Evolutionary conservation across 2,329 filamentous ascomycete species (phyloP).

Genomic region (Plectosphaerella cucumerina): DNA sequence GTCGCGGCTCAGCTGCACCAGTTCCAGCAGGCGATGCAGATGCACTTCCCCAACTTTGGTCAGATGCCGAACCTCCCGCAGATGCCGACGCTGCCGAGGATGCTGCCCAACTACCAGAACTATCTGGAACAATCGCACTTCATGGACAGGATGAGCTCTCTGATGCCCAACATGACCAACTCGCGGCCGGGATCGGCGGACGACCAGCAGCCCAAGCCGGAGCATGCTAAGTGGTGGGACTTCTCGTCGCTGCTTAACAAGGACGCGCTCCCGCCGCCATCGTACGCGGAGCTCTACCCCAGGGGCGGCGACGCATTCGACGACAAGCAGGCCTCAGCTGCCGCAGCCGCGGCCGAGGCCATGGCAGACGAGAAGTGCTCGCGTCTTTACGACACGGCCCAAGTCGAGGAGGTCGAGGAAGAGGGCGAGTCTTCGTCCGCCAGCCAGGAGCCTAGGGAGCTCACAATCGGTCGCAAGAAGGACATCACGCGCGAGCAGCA

Average conservation of each 20-base stretch:
- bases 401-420: constrained; percentile 34
- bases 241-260: constrained; percentile 49
- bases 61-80: constrained; percentile 55
- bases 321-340: constrained; percentile 54
- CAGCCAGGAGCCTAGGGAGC: constrained; percentile 26
- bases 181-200: constrained; percentile 44
- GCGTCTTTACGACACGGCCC: constrained; percentile 41
- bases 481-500: constrained; percentile 62
- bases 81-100: constrained; percentile 48
- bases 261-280: constrained; percentile 54
- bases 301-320: constrained; percentile 38
- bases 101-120: constrained; percentile 70
- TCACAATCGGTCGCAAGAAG: constrained; percentile 60
- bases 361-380: constrained; percentile 56
- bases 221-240: constrained; percentile 64
- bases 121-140: constrained; percentile 56
- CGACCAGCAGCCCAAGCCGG: constrained; percentile 34
- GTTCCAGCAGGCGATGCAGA: constrained; percentile 63
- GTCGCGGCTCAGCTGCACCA: constrained; percentile 71
- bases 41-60: constrained; percentile 57
- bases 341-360: constrained; percentile 52
- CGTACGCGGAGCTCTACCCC: constrained; percentile 78
- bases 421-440: constrained; percentile 24
- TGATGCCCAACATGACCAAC: constrained; percentile 62
- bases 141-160: constrained; percentile 67